Conservation (phyloP, 2,329 filamentous ascomycete species). For the Aureobasidium zeae region DNA sequence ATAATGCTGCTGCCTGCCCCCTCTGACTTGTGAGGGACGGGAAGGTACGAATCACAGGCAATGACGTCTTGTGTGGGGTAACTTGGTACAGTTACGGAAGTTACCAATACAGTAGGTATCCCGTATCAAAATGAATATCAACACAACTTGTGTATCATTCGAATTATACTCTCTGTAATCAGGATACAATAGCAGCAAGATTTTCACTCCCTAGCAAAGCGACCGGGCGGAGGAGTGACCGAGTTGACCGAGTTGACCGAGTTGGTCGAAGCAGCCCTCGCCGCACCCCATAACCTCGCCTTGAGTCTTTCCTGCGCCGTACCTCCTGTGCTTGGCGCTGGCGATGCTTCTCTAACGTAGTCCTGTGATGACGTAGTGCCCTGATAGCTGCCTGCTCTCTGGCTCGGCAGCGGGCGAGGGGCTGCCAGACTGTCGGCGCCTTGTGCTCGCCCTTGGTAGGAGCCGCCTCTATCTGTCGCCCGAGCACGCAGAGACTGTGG, state of each 20-base stretch:
- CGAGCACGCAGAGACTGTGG: constrained; percentile 21
- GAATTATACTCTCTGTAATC: too few species aligned
- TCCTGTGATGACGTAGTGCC: constrained; percentile 33
- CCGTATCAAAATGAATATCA: too few species aligned
- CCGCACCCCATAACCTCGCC: constrained; percentile 56
- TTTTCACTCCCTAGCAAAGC: too few species aligned
- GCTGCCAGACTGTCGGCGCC: constrained; percentile 18
- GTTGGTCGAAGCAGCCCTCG: neutral
- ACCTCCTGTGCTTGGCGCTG: constrained; percentile 36
- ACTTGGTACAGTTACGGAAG: too few species aligned
- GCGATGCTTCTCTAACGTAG: constrained; percentile 29
- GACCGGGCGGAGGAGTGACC: too few species aligned
- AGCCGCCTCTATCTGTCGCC: constrained; percentile 26
- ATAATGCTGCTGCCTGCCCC: too few species aligned
- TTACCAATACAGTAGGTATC: too few species aligned
- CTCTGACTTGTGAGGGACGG: too few species aligned
- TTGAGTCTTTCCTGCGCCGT: constrained; percentile 75
- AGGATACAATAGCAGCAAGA: too few species aligned
- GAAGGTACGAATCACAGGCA: too few species aligned
- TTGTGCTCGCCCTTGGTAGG: constrained; percentile 1
- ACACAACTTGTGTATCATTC: too few species aligned
- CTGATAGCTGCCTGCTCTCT: constrained; percentile 68
- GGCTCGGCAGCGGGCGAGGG: constrained; percentile 58
- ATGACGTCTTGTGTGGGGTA: too few species aligned
- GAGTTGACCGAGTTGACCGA: neutral